Evolutionary conservation across 805 yeast species (phyloP).

Genomic region (Grigorovia yakushimaensis): DNA sequence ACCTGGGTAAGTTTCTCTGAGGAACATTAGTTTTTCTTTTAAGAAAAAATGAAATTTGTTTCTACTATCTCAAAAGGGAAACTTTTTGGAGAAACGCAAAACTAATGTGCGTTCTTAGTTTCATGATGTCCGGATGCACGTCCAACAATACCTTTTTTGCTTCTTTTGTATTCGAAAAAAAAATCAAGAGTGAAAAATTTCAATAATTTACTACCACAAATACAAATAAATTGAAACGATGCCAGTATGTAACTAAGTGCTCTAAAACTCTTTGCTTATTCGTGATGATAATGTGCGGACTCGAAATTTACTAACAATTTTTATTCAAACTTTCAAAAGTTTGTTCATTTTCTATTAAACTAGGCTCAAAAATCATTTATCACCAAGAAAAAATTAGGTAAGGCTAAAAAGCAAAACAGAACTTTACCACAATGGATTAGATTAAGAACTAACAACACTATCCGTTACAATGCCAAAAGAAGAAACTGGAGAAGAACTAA

Average conservation of each 20-base stretch:
- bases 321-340: neutral
- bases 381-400: slow-evolving; percentile 97
- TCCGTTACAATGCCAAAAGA: slow-evolving; percentile 99
- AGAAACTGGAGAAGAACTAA: slow-evolving; percentile 99
- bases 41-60: too few relatives aligned
- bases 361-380: slow-evolving; percentile 92
- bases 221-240: neutral
- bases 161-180: too few relatives aligned
- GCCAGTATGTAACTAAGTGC: neutral
- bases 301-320: neutral
- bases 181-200: too few relatives aligned
- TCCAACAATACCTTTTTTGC: too few relatives aligned
- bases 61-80: too few relatives aligned
- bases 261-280: too few relatives aligned
- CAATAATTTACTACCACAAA: neutral
- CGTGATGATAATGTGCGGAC: too few relatives aligned
- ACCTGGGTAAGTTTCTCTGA: too few relatives aligned
- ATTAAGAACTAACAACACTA: slow-evolving; percentile 93
- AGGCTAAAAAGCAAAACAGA: slow-evolving; percentile 98
- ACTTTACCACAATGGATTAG: slow-evolving; percentile 99
- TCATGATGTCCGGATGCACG: too few relatives aligned
- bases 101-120: too few relatives aligned
- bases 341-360: neutral
- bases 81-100: too few relatives aligned
- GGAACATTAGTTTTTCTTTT: too few relatives aligned